phyloP scores from a whole-genome alignment of 1,139 yeast species.

The Geotrichum siamense region DNA sequence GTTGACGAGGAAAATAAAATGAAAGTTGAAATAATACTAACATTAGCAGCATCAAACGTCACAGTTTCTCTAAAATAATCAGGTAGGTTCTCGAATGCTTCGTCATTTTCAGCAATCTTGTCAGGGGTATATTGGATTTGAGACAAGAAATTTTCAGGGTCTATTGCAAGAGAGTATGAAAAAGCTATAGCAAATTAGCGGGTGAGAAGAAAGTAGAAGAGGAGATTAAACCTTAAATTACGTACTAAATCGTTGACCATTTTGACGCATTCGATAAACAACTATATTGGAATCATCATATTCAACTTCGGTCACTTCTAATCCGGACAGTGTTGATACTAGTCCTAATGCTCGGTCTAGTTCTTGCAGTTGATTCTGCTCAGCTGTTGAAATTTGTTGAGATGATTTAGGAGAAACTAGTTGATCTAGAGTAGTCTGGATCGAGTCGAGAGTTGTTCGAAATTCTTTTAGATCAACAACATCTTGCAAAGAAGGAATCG shows the following conservation, averaged over 20 bases:
- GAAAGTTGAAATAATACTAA: constrained; percentile 1
- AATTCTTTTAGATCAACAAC: constrained; percentile 5
- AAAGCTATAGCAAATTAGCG: constrained; percentile 5
- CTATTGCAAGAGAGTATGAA: constrained; percentile 11
- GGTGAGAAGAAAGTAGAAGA: not conserved
- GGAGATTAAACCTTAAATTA: not conserved
- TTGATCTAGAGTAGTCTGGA: constrained; percentile 3
- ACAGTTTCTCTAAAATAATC: constrained; percentile 14
- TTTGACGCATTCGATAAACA: constrained; percentile 12
- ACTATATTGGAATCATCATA: constrained; percentile 12
- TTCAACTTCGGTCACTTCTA: constrained; percentile 14
- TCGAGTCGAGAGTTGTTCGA: constrained; percentile 3
- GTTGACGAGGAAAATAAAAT: not conserved
- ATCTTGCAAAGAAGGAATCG: too few relatives aligned
- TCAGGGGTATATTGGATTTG: constrained; percentile 13
- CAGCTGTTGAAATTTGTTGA: constrained; percentile 4
- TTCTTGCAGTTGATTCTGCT: constrained; percentile 3
- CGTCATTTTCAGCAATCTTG: constrained; percentile 4
- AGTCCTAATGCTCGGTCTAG: constrained; percentile 14
- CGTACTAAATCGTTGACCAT: constrained; percentile 13
- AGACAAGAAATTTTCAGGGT: constrained; percentile 6
- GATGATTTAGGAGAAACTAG: constrained; percentile 1
- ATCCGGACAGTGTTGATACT: constrained; percentile 12
- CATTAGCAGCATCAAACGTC: constrained; percentile 13
- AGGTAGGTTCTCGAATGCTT: constrained; percentile 11